Evolutionary conservation across 2,329 filamentous ascomycete species (phyloP).

Genomic region (Fusarium transvaalense): DNA sequence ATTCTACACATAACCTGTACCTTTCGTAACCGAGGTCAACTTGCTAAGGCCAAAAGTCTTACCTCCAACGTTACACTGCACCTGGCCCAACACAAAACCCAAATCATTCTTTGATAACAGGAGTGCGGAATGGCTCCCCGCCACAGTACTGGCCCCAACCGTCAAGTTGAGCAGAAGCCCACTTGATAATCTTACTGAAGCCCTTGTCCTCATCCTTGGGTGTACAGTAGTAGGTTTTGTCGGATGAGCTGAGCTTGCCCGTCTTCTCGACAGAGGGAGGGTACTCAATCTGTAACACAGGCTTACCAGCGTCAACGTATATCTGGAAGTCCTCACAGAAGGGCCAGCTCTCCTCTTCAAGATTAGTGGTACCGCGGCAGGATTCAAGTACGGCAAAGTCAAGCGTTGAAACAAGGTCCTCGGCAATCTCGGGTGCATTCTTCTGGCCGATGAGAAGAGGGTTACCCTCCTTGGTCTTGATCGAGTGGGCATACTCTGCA

Average conservation of each 20-base stretch:
- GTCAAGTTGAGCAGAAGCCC: slow-evolving; percentile 50
- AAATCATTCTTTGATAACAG: slow-evolving; percentile 37
- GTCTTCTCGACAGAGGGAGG: slow-evolving; percentile 46
- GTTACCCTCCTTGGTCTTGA: slow-evolving; percentile 44
- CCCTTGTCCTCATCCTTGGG: slow-evolving; percentile 37
- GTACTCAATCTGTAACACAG: slow-evolving; percentile 54
- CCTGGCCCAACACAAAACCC: not conserved
- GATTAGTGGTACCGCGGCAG: slow-evolving; percentile 48
- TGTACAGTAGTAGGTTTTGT: too few relatives aligned
- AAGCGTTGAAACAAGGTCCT: slow-evolving; percentile 43
- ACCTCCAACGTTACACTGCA: not conserved
- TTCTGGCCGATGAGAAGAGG: slow-evolving; percentile 53
- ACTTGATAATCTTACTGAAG: slow-evolving; percentile 53
- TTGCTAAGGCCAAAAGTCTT: not conserved
- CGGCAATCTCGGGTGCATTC: slow-evolving; percentile 50
- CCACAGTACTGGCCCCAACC: slow-evolving; percentile 52
- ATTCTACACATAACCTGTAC: too few relatives aligned
- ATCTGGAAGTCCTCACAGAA: slow-evolving; percentile 51
- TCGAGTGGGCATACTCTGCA: slow-evolving; percentile 48
- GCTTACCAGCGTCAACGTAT: slow-evolving; percentile 49
- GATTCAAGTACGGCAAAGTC: slow-evolving; percentile 55
- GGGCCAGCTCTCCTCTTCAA: slow-evolving; percentile 32
- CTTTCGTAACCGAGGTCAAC: too few relatives aligned
- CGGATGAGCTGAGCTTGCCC: slow-evolving; percentile 41
- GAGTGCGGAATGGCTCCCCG: slow-evolving; percentile 45